Base-by-base conservation (phyloP, 192 early-diverging fungal genomes). In the Coemansia sp. region DNA sequence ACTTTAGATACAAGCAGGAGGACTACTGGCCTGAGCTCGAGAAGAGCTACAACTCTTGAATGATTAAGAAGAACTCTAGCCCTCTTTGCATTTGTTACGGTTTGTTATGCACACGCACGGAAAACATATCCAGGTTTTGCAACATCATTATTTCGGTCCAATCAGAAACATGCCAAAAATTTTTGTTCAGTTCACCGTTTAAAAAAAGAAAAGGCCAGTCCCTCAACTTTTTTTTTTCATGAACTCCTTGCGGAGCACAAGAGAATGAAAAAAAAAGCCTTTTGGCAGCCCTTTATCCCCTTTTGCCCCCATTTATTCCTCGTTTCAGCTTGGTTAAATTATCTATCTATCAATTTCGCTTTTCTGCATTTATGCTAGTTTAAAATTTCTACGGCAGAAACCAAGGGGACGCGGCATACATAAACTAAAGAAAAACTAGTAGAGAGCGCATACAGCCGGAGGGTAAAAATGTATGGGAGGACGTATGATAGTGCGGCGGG, bases 1-100 rank as follows among this genome's bases (percentile, higher is more conserved):
- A 81, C 38, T 96, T 89, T 79, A 86, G 84, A 42, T 93, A 82
- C 63, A 59, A 88, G 23, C 86, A 87, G 63, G 84, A 89, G 9
- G 67, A 63, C 6, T 95, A 94, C 67, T 94, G 93, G 94, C 68
- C 57, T 10, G 72, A 68, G 49, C 71, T 79, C 39, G 71, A 71
- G 43, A 61, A 68, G 42, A 61, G 56, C 48, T 77, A 77, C 65
- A 21, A 54, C n/a, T 13, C 44, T 45, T 9, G 44, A 45, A 45
- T 45, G 44, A 45, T 6, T 45, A 12, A 45, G 9, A 45, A 12
- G 21, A 21, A 21, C 21, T 21, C 13, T 12, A 9, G 13, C 4
- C 44, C 5, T 45, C 10, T 12, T 9, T 45, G 13, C 44, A 45
- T 45, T 12, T 6, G 1, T 45, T 45, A 15, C 44, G 5, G 32